Conservation (phyloP, 116 monocot genomes). For the Dioscorea cayenensis region DNA sequence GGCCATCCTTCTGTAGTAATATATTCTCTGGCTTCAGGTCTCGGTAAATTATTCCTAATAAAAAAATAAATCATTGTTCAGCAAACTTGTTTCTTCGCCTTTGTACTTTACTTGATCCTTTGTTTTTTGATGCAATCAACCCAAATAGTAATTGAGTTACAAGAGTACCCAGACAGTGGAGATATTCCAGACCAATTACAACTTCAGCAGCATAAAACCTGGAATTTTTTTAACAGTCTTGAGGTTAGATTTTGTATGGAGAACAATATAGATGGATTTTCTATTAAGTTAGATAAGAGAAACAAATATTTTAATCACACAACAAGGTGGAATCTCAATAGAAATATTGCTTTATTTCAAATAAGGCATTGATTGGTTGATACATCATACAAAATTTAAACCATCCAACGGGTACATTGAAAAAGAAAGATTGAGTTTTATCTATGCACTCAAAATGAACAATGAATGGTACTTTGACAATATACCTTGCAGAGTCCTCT, state of each 20-base stretch:
- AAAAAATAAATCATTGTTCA: neutral
- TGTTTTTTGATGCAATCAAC: neutral
- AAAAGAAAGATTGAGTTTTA: neutral
- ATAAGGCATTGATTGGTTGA: no score
- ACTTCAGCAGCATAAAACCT: constrained; percentile 99
- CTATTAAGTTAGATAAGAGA: neutral
- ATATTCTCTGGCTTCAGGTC: constrained; percentile 97
- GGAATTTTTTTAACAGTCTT: constrained; percentile 14
- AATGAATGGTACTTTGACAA: neutral
- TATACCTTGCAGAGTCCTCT: constrained; percentile 85
- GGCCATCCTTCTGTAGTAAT: constrained; percentile 86
- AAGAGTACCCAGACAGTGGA: constrained; percentile 79
- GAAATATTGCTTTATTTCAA: no score
- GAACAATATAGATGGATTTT: neutral
- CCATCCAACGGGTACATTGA: neutral
- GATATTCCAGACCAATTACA: constrained; percentile 79
- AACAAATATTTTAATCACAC: neutral
- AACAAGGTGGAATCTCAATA: neutral
- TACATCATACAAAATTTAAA: neutral
- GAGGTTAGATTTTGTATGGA: neutral
- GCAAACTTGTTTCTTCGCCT: neutral
- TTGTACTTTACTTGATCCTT: neutral
- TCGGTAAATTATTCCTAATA: constrained; percentile 88
- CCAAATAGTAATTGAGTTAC: neutral
- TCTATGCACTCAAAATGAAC: neutral